Evolutionary conservation across 495 filamentous ascomycete species (phyloP).

Genomic region (Symbiotaphrina buchneri): DNA sequence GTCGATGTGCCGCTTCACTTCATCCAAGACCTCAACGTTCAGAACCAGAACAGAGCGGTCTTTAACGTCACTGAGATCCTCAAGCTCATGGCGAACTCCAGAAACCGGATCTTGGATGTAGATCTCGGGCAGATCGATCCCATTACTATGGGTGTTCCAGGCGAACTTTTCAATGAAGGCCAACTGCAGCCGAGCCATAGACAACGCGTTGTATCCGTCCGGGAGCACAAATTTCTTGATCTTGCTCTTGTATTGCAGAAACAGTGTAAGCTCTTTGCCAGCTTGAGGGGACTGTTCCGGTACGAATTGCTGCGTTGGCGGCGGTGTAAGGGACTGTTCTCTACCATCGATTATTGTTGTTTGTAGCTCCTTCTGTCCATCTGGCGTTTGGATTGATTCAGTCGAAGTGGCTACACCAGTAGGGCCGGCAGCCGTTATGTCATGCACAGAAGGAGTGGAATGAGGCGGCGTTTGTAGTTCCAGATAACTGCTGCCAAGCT

Average conservation of each 20-base stretch:
- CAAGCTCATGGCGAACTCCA: constrained; percentile 83
- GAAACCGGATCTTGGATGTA: constrained; percentile 94
- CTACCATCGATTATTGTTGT: no score
- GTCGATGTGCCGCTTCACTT: constrained; percentile 91
- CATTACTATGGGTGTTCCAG: constrained; percentile 92
- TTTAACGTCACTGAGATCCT: constrained; percentile 87
- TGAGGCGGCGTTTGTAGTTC: no score
- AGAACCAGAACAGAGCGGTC: constrained; percentile 83
- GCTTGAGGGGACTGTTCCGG: constrained; percentile 55
- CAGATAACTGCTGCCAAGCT: no score
- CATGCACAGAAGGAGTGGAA: no score
- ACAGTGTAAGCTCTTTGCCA: constrained; percentile 82
- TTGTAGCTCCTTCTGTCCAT: no score
- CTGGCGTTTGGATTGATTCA: no score
- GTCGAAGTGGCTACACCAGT: constrained; percentile 10
- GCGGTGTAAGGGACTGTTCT: no score
- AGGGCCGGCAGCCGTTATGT: no score
- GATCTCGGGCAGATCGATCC: constrained; percentile 82
- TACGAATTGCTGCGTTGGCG: constrained; percentile 25
- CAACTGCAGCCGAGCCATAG: constrained; percentile 69
- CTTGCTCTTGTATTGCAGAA: constrained; percentile 87
- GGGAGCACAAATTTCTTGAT: constrained; percentile 89
- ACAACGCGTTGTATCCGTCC: constrained; percentile 62
- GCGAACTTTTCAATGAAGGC: constrained; percentile 99
- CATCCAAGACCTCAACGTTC: constrained; percentile 86